phyloP scores from a whole-genome alignment of 2,329 filamentous ascomycete genomes.

The Elsinoe arachidis region DNA sequence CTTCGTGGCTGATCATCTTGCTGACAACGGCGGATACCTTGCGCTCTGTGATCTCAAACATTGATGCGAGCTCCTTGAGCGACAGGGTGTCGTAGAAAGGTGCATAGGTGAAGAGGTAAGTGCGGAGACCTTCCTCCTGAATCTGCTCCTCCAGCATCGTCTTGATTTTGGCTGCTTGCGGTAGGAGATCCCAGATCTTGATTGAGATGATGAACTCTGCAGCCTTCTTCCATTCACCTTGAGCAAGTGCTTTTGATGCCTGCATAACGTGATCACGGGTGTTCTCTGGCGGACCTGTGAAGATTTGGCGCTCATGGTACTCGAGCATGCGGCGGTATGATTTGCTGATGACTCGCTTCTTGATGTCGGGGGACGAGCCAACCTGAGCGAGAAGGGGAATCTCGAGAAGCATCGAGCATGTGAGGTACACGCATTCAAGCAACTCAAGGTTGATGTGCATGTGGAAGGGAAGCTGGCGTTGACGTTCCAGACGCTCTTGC shows the following conservation, averaged over 20 bases:
- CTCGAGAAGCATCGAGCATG: constrained; percentile 98
- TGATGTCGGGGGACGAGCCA: constrained; percentile 90
- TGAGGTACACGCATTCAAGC: constrained; percentile 95
- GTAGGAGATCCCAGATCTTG: constrained; percentile 99
- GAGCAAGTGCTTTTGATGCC: constrained; percentile 90
- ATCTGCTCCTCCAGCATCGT: constrained; percentile 95
- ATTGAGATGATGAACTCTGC: constrained; percentile 90
- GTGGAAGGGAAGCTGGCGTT: constrained; percentile 97
- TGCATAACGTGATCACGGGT: constrained; percentile 99
- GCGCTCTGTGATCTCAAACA: constrained; percentile 88
- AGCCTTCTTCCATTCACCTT: constrained; percentile 97
- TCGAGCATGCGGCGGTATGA: constrained; percentile 98
- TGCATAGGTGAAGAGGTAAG: constrained; percentile 98
- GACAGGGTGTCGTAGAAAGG: constrained; percentile 98
- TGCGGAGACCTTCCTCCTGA: constrained; percentile 94
- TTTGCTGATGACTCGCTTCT: constrained; percentile 97
- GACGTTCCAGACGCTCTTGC: constrained; percentile 93
- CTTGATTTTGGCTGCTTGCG: constrained; percentile 88
- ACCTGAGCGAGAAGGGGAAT: constrained; percentile 95
- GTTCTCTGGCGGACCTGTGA: constrained; percentile 96
- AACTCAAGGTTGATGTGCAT: constrained; percentile 99
- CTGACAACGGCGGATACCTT: constrained; percentile 94
- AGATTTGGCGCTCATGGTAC: constrained; percentile 98
- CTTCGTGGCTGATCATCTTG: constrained; percentile 99
- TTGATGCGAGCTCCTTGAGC: constrained; percentile 71